phyloP scores from a whole-genome alignment of 1,139 yeast species.

The Hyphopichia burtonii region DNA sequence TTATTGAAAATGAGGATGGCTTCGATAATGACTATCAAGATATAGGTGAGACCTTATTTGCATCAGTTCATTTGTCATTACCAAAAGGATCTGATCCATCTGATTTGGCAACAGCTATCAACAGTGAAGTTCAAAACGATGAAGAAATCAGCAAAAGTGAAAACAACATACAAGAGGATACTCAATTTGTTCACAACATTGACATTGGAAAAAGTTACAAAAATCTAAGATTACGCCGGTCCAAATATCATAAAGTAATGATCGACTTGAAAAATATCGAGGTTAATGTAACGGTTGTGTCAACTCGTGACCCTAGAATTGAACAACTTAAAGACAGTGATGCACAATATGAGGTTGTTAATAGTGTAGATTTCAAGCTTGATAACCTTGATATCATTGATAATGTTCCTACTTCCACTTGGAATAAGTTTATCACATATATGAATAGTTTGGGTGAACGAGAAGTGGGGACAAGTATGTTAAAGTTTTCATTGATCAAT shows the following conservation, averaged over 20 bases:
- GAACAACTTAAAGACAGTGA: constrained; percentile 17
- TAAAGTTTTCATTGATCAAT: constrained; percentile 52
- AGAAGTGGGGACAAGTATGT: constrained; percentile 68
- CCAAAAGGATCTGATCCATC: constrained; percentile 52
- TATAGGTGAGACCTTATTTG: constrained; percentile 66
- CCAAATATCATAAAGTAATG: constrained; percentile 60
- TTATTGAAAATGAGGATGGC: constrained; percentile 10
- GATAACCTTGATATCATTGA: constrained; percentile 67
- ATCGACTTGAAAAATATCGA: constrained; percentile 56
- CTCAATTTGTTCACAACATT: constrained; percentile 14
- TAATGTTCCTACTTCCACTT: constrained; percentile 82
- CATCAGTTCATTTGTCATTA: constrained; percentile 68
- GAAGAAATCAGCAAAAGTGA: constrained; percentile 5
- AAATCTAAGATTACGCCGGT: constrained; percentile 61
- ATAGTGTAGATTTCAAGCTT: constrained; percentile 42
- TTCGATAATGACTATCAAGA: constrained; percentile 22
- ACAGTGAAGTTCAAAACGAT: constrained; percentile 39
- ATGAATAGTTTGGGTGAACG: constrained; percentile 68
- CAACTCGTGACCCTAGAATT: constrained; percentile 48
- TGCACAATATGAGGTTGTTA: constrained; percentile 47
- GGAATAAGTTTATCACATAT: constrained; percentile 82
- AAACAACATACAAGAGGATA: constrained; percentile 9
- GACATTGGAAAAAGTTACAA: constrained; percentile 28
- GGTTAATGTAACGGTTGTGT: constrained; percentile 44
- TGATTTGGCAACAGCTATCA: constrained; percentile 52